Conservation (phyloP, 106 monocot genomes). For the Dendrobium catenatum region DNA sequence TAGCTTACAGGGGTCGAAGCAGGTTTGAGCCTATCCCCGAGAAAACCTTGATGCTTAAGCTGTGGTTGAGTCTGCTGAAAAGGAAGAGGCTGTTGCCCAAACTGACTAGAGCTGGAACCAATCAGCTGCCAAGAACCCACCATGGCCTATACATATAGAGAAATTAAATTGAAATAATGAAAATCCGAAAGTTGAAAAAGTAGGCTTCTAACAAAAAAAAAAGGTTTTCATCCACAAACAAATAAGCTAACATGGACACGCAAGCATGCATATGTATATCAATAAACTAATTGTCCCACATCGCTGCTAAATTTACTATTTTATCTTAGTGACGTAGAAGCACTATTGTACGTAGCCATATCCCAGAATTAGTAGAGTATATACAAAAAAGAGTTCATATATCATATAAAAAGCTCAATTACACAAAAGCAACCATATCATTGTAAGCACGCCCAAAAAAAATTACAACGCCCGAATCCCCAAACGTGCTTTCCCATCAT, state of each 20-base stretch:
- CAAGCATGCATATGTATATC: neutral
- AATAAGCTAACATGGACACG: neutral
- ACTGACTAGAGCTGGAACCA: conserved; percentile 26
- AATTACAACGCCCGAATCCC: neutral
- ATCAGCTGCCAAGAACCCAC: conserved; percentile 58
- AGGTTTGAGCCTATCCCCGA: conserved; percentile 57
- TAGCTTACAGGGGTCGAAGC: conserved; percentile 21
- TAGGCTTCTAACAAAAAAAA: neutral
- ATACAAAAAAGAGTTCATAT: neutral
- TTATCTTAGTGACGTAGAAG: neutral
- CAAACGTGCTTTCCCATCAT: neutral
- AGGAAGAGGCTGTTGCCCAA: conserved; percentile 29
- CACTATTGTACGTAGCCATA: neutral
- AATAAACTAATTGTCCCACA: neutral
- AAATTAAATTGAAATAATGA: neutral
- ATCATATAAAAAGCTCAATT: neutral
- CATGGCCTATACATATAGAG: conserved; percentile 14
- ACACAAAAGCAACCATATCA: neutral
- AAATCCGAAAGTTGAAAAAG: neutral
- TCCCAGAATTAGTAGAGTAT: neutral
- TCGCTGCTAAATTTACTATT: neutral
- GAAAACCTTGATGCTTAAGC: conserved; percentile 59
- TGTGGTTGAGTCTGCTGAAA: conserved; percentile 42
- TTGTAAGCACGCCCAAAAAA: neutral
- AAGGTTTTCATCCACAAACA: neutral